Conservation (phyloP, 345 rosid genomes). For the Orychophragmus violaceus region DNA sequence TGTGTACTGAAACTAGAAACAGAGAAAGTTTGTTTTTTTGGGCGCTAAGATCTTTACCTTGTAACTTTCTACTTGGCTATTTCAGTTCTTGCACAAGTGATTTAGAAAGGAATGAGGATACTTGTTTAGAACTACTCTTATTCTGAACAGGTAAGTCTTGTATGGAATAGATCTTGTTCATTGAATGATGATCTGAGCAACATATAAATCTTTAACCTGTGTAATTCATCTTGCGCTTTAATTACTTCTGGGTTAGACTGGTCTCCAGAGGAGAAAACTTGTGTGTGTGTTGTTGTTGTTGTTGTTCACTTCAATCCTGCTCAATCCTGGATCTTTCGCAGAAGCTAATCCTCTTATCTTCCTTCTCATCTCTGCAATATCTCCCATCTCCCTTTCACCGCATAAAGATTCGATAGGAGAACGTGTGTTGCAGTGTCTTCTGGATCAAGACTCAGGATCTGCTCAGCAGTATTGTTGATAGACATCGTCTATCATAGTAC, state of each 20-base stretch:
- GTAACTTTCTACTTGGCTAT: conserved; percentile 7
- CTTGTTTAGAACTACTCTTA: neutral
- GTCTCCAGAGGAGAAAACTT: conserved; percentile 57
- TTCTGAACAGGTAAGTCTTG: conserved; percentile 2
- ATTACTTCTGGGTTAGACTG: conserved; percentile 36
- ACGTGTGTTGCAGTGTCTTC: conserved; percentile 57
- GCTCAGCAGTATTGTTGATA: too few relatives aligned
- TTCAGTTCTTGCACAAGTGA: neutral
- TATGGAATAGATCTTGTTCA: conserved; percentile 11
- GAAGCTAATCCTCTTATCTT: conserved; percentile 50
- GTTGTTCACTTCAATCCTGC: conserved; percentile 70
- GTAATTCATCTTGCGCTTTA: conserved; percentile 42
- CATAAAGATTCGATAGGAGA: conserved; percentile 69
- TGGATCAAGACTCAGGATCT: conserved; percentile 45
- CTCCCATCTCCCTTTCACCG: conserved; percentile 64
- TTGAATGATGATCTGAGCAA: conserved; percentile 18
- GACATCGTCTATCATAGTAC: too few relatives aligned
- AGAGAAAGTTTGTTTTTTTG: conserved; percentile 10
- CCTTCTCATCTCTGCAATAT: conserved; percentile 53
- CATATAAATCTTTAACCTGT: conserved; percentile 48
- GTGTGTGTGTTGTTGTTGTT: conserved; percentile 38
- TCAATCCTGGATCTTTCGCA: conserved; percentile 71
- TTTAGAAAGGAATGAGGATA: conserved; percentile 7
- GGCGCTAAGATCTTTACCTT: neutral
- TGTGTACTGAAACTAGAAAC: conserved; percentile 17